Evolutionary conservation across 768 basidiomycete genomes (phyloP).

Genomic region (Panaeolus cyanescens): DNA sequence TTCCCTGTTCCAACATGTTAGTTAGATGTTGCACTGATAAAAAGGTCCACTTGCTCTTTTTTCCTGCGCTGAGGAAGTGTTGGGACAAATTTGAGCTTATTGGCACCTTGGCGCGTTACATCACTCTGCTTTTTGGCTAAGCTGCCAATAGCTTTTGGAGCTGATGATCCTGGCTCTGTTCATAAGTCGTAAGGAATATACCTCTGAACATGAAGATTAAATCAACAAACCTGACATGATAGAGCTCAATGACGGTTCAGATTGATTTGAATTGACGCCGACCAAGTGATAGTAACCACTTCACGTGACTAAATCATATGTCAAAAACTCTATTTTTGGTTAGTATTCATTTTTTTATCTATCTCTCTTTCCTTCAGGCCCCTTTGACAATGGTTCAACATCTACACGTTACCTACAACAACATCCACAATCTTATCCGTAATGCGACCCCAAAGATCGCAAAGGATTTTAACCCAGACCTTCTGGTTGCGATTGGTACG

Average conservation of each 20-base stretch:
- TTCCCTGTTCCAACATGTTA: conserved; percentile 44
- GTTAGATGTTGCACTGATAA: conserved; percentile 1
- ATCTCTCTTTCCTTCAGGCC: conserved; percentile 13
- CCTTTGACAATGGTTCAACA: conserved; percentile 52
- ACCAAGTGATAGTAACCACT: conserved; percentile 11
- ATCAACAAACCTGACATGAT: conserved; percentile 22
- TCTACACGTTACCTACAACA: conserved; percentile 82
- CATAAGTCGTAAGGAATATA: conserved; percentile 6
- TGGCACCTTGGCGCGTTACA: conserved; percentile 72
- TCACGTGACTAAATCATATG: not conserved
- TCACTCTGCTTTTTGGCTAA: conserved; percentile 73
- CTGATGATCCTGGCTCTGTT: conserved; percentile 35
- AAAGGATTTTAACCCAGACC: conserved; percentile 79
- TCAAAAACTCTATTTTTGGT: conserved; percentile 5
- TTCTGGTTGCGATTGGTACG: conserved; percentile 82
- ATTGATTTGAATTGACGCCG: not conserved
- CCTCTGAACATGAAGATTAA: not conserved
- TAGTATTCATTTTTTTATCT: conserved; percentile 3
- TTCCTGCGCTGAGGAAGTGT: conserved; percentile 74
- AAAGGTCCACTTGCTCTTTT: conserved; percentile 57
- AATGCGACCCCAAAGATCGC: conserved; percentile 67
- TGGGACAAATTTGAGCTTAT: conserved; percentile 81
- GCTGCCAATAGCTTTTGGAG: conserved; percentile 72
- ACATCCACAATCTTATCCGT: conserved; percentile 88
- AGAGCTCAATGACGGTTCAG: not conserved